Evolutionary conservation across 2,329 filamentous ascomycete genomes (phyloP), one percentile per base, ranked within the genome.

Genomic region (Curvularia verruculosa): DNA sequence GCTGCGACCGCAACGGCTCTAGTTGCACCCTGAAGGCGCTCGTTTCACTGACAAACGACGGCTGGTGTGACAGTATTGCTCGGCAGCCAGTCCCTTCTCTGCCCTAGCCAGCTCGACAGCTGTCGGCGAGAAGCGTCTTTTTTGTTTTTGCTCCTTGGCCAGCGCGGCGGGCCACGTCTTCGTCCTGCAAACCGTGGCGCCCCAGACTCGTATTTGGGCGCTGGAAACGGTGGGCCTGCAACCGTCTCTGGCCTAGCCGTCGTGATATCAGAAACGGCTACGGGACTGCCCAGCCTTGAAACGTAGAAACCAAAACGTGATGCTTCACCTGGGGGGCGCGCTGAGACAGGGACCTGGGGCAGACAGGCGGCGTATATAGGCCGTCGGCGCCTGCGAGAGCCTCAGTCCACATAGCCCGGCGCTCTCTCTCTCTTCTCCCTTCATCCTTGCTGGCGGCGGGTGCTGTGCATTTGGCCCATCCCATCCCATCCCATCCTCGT

Each of bases 301-400:
- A 70, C 67, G 56, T 60, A 51, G 44, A 59, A 40, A 60, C 44
- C 59, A 51, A 61, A 63, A 63, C 61, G 61, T 52, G 57, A 48
- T 67, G 66, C 67, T 68, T 65, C 64, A 65, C 52, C 56, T 60
- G 41, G 51, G 60, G 60, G 52, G 48, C 40, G 26, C 58, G 53
- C 65, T 69, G 67, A 64, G 65, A 68, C 67, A 44, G 28, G n/a
- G 26, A 49, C 37, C 37, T 24, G 36, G 46, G n/a, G 52, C 43
- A 37, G 44, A 21, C 49, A 36, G 15, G 31, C 31, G 15, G 31
- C 41, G 56, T 37, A 62, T 58, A 56, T 61, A 65, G 58, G 60
- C 50, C 24, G 26, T 21, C 40, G 26, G 3, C 8, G 47, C 52
- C 57, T 24, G 54, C 55, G 56, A 29, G 46, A 31, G 56, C 58